Conservation (phyloP, 176 grass and related monocot genomes). For the Aechmea fasciata region DNA sequence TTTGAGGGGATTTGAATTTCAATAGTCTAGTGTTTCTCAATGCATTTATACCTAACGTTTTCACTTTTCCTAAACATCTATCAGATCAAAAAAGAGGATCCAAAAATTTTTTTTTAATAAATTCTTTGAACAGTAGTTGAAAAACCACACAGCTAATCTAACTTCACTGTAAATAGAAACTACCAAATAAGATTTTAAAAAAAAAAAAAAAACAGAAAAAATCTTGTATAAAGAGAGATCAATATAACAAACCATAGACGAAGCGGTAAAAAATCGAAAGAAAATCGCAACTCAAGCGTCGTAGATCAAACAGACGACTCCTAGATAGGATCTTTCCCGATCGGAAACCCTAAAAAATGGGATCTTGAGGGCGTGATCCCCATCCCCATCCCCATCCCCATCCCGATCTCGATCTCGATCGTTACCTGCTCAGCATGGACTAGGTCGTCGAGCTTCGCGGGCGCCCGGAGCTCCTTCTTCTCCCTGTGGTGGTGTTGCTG, state of each 20-base stretch:
- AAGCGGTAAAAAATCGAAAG: background rate
- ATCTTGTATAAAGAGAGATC: too few species aligned
- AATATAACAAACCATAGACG: background rate
- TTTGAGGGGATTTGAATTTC: too few species aligned
- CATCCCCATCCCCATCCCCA: background rate
- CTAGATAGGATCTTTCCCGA: conserved; percentile 9
- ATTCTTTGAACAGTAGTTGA: too few species aligned
- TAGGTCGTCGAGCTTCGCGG: conserved; percentile 73
- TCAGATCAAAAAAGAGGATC: too few species aligned
- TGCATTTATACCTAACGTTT: too few species aligned
- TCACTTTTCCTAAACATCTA: too few species aligned
- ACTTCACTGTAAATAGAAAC: background rate
- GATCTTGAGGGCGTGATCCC: conserved; percentile 17
- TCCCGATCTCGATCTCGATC: background rate
- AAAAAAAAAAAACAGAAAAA: conserved; percentile 2
- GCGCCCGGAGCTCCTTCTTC: conserved; percentile 36
- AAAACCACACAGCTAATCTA: too few species aligned
- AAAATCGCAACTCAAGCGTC: background rate
- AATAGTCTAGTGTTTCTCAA: too few species aligned
- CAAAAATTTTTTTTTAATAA: too few species aligned
- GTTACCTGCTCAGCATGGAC: conserved; percentile 31
- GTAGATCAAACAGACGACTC: background rate
- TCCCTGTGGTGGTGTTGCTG: conserved; percentile 28
- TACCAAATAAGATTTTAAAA: background rate
- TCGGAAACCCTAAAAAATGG: conserved; percentile 5